These are phyloP conservation scores for Tolypocladium pustulatum DNA, from an alignment of 2,329 filamentous ascomycete genomes.

Conservation along the genomic window DNA sequence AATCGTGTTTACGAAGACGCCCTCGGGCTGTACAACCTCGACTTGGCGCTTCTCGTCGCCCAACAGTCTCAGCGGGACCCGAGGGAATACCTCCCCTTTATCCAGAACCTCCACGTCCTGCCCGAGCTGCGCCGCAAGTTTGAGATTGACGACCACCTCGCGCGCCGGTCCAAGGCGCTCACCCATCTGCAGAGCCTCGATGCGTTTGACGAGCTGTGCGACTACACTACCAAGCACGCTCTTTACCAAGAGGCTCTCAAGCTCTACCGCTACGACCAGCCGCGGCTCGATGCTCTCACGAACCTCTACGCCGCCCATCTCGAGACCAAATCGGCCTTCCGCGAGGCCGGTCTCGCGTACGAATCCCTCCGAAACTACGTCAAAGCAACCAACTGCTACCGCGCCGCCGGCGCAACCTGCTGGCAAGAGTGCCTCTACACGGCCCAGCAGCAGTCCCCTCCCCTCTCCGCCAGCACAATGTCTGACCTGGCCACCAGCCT, in stretches of 20 bases:
- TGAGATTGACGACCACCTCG: constrained; percentile 80
- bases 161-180: constrained; percentile 66
- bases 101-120: constrained; percentile 75
- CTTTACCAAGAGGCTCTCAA: constrained; percentile 71
- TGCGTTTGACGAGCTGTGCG: constrained; percentile 65
- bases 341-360: constrained; percentile 82
- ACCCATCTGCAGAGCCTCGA: constrained; percentile 62
- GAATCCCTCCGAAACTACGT: constrained; percentile 70
- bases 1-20: constrained; percentile 87
- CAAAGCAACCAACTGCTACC: constrained; percentile 73
- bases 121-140: constrained; percentile 62
- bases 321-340: constrained; percentile 62
- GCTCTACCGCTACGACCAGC: constrained; percentile 72
- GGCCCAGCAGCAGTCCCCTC: constrained; percentile 55
- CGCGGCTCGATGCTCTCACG: constrained; percentile 58
- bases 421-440: constrained; percentile 88
- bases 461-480: constrained; percentile 50
- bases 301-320: constrained; percentile 71
- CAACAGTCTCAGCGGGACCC: constrained; percentile 96
- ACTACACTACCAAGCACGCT: constrained; percentile 67
- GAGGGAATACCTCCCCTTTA: constrained; percentile 87
- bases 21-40: constrained; percentile 82
- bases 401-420: constrained; percentile 60
- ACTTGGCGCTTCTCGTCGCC: constrained; percentile 79
- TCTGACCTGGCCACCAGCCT: constrained; percentile 60